A percentile compares a stretch with the other conserved stretches of the same genome.
phyloP scores from a whole-genome alignment of 2,329 filamentous ascomycete genomes.

The Pseudogymnoascus sp. region DNA sequence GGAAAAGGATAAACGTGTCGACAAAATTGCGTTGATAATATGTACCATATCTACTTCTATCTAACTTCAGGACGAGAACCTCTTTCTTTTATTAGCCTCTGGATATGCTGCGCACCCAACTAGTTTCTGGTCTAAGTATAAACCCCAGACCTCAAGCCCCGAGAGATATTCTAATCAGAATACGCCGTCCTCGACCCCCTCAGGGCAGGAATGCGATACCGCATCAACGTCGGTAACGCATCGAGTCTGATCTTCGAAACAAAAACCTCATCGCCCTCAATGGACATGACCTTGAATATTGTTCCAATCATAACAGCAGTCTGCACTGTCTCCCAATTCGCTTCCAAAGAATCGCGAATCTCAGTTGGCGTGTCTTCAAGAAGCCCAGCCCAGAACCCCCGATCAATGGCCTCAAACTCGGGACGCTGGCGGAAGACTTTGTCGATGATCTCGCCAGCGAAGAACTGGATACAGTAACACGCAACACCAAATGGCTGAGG shows the following conservation, averaged over 20 bases:
- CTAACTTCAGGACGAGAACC: neutral
- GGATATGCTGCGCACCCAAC: neutral
- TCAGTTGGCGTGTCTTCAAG: conserved; percentile 6
- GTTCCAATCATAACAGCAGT: conserved; percentile 7
- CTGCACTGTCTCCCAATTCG: neutral
- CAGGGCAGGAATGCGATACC: neutral
- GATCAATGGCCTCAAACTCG: neutral
- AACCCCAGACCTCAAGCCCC: neutral
- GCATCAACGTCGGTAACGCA: neutral
- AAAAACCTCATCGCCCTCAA: neutral
- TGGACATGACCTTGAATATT: neutral
- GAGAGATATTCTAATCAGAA: neutral
- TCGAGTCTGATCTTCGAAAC: neutral
- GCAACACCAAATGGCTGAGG: conserved; percentile 11
- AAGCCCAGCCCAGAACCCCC: conserved; percentile 8
- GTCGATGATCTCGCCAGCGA: conserved; percentile 6
- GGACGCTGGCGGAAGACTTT: neutral
- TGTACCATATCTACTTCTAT: neutral
- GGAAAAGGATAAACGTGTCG: neutral
- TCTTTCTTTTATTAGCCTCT: neutral
- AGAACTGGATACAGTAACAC: conserved; percentile 9
- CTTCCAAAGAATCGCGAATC: neutral
- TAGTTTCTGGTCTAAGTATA: neutral
- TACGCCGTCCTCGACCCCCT: neutral
- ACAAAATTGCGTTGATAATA: neutral